A percentile compares a stretch with the other conserved stretches of the same genome.
Conservation (phyloP, 331 rosid species). For the Malus hybrid region DNA sequence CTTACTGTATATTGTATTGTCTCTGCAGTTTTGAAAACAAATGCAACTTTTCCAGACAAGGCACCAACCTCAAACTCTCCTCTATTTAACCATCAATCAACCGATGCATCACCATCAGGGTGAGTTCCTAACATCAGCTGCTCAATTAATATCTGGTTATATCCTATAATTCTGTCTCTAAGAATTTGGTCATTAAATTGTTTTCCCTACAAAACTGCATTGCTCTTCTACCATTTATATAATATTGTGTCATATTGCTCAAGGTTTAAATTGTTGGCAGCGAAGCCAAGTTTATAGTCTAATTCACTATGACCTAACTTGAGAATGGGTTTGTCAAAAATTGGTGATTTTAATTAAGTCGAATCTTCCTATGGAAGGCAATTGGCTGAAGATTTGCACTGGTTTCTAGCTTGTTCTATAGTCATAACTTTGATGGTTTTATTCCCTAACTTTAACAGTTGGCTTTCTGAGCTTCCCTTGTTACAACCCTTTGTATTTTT, state of each 20-base stretch:
- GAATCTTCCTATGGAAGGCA: not conserved
- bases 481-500: not conserved
- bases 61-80: slow-evolving; percentile 54
- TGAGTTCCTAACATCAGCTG: slow-evolving; percentile 36
- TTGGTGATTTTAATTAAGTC: not conserved
- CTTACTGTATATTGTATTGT: not conserved
- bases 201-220: not conserved
- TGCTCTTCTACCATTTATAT: not conserved
- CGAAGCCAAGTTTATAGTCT: not conserved
- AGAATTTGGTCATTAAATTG: not conserved
- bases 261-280: not conserved
- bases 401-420: not conserved
- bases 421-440: not conserved
- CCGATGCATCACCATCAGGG: slow-evolving; percentile 73
- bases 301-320: not conserved
- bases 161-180: slow-evolving; percentile 2
- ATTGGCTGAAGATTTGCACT: not conserved
- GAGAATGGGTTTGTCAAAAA: not conserved
- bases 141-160: not conserved
- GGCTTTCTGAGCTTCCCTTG: not conserved
- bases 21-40: slow-evolving; percentile 70
- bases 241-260: not conserved
- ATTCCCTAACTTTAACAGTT: not conserved
- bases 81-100: slow-evolving; percentile 54
- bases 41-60: slow-evolving; percentile 60